Evolutionary conservation across 768 basidiomycete genomes (phyloP), one percentile per base, ranked within the genome.

Genomic region (Sutorius australiensis): DNA sequence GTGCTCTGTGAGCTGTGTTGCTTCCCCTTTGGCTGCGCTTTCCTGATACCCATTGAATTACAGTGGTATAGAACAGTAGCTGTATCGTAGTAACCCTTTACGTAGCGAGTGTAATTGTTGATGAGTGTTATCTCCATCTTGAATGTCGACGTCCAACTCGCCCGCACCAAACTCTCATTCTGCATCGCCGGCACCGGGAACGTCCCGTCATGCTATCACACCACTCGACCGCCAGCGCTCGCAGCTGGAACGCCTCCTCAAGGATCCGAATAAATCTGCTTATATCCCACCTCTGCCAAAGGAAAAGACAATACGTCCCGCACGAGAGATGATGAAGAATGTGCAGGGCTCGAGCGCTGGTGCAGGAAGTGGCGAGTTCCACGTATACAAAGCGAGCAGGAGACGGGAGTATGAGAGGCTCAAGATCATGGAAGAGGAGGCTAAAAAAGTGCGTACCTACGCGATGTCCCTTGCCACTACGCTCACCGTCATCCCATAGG

Each of bases 321-420:
- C 95, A 9, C 78, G 91, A 45, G 97, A 93, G 68, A 93, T 93
- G 91, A 98, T 99, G 91, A 98, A 97, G 80, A 98, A 98, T 62
- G 95, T 99, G 7, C 95, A 98, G 70, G 97, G 97, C 0, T 95
- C 92, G 14, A 92, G 91, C 69, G 94, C 97, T 7, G 97, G 95
- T 41, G 97, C 97, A 16, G 97, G 97, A 46, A 92, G 90, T 51
- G 95, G 95, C 39, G 95, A 95, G 71, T 98, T 98, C 66, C 97
- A 99, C 67, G 97, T 99, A 0, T 99, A 98, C 76, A 98, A 98
- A 67, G 95, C 95, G 16, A 85, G 87, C 58, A 75, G 97, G 56
- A 79, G 95, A 65, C 79, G 95, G 63, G 97, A 99, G 74, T 98
- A 98, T 62, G 97, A 99, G 71, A 76, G 97, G 52, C 67, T 98